phyloP scores from a whole-genome alignment of 1,284 basidiomycete species.

The Trichosporon sp. region DNA sequence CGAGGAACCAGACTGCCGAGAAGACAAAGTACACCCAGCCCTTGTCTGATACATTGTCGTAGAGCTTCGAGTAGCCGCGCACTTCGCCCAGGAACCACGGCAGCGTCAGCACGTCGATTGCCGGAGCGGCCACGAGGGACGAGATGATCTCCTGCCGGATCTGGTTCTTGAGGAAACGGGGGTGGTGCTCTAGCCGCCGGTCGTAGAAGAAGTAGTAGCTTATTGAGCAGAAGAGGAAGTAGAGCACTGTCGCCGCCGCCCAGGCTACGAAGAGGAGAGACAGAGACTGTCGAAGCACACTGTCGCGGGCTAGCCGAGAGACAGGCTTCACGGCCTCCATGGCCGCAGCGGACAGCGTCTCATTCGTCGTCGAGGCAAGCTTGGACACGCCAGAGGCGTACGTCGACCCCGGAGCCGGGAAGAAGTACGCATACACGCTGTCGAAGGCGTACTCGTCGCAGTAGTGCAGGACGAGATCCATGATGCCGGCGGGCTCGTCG shows the following conservation, averaged over 20 bases:
- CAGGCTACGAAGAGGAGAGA: constrained; percentile 73
- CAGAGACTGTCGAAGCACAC: constrained; percentile 67
- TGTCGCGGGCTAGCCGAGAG: constrained; percentile 57
- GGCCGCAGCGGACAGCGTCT: constrained; percentile 1
- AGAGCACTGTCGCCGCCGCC: constrained; percentile 71
- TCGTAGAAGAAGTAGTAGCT: constrained; percentile 90
- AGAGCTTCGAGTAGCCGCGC: constrained; percentile 74
- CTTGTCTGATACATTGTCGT: constrained; percentile 65
- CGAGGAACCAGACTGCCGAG: constrained; percentile 60
- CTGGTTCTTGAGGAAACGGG: constrained; percentile 81
- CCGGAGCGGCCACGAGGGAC: constrained; percentile 72
- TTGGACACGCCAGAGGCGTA: constrained; percentile 4
- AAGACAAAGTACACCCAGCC: constrained; percentile 47
- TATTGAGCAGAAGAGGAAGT: constrained; percentile 77
- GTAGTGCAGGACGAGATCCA: constrained; percentile 74
- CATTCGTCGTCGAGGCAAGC: not conserved
- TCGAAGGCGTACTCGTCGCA: constrained; percentile 74
- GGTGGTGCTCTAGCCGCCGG: constrained; percentile 92
- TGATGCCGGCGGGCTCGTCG: constrained; percentile 41
- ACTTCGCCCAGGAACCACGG: constrained; percentile 95
- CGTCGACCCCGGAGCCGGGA: constrained; percentile 60
- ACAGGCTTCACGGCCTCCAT: not conserved
- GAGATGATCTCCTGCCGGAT: constrained; percentile 73
- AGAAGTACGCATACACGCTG: constrained; percentile 64
- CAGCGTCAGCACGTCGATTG: constrained; percentile 72